These are phyloP conservation scores for Gaeumannomyces tritici DNA, from an alignment of 2,329 filamentous ascomycete genomes.

Conservation along the genomic window DNA sequence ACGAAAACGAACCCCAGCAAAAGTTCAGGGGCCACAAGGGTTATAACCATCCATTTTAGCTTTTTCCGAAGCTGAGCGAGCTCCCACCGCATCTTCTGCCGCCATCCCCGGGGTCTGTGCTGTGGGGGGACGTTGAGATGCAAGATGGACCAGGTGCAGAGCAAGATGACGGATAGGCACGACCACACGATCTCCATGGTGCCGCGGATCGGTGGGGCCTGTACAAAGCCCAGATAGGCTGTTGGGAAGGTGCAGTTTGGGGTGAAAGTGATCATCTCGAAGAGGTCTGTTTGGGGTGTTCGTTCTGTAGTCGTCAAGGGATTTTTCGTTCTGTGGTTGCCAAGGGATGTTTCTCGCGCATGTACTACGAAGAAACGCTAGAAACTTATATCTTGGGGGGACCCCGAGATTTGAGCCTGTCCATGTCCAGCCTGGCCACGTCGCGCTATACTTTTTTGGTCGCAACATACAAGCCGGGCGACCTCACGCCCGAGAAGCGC, in stretches of 20 bases:
- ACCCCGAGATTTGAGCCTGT: too few species aligned
- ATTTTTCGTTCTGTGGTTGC: too few species aligned
- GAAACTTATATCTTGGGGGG: too few species aligned
- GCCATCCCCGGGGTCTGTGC: neutral
- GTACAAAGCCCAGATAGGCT: neutral
- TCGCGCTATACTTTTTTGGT: too few species aligned
- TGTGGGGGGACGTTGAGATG: neutral
- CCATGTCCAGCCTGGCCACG: too few species aligned
- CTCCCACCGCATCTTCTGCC: neutral
- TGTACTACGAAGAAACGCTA: too few species aligned
- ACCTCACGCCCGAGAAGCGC: too few species aligned
- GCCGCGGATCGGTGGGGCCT: constrained; percentile 2
- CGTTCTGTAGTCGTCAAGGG: too few species aligned
- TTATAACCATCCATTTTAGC: neutral
- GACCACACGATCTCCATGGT: constrained; percentile 13
- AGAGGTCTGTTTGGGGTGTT: too few species aligned
- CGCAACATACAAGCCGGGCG: too few species aligned
- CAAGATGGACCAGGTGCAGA: constrained; percentile 12
- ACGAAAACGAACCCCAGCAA: neutral
- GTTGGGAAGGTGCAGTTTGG: neutral
- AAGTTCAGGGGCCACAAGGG: neutral
- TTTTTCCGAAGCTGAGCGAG: neutral
- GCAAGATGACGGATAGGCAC: constrained; percentile 8
- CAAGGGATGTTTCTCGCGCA: too few species aligned
- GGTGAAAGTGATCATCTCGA: neutral